Base-by-base conservation (phyloP, 1,284 basidiomycete species). In the Mycena citricolor region DNA sequence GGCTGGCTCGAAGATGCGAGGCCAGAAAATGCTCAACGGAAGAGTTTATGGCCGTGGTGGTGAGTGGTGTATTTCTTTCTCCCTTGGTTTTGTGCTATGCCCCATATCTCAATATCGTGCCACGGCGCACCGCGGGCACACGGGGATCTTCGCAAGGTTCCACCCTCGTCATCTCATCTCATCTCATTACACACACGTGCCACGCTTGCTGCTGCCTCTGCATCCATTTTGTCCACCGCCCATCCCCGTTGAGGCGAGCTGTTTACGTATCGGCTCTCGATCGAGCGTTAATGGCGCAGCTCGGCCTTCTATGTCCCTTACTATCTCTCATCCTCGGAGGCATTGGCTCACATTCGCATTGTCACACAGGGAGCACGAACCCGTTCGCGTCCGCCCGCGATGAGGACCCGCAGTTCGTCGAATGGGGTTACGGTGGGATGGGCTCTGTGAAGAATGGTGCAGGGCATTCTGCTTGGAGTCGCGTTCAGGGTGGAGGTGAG, bases 371-470 rank as follows among this genome's bases (percentile, higher is more conserved):
- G n/a, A n/a, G n/a, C n/a, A n/a, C 63, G 3, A 76, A 79, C 54
- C 77, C 68, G 0, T 81, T 81, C 47, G 76, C 70, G 2, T 75
- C 68, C 41, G 71, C 68, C 11, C 68, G 68, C 5, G 76, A 81
- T 32, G 70, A 72, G 11, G 83, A 89, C 25, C 81, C 82, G 30
- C 81, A 84, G 61, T 90, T 90, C 54, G 86, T 90, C 20, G 87
- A 90, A 61, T 90, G 87, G 87, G 86, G 87, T 1, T 86, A 86
- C 50, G 87, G 87, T 36, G 87, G 87, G 3, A 89, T 90, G 86
- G 87, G 87, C 21, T 79, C 76, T 40, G 83, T 87, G 4, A 68
- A 65, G 39, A 70, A 67, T 51, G 65, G 66, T 33, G 56, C 57
- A 33, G 61, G 60, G 17, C 55, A 59, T 23, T 51, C 47, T 39